Percentiles rank a stretch among this genome's conserved stretches.
Evolutionary conservation across 1,284 basidiomycete genomes (phyloP).

Genomic region (Sporisorium exsertum): DNA sequence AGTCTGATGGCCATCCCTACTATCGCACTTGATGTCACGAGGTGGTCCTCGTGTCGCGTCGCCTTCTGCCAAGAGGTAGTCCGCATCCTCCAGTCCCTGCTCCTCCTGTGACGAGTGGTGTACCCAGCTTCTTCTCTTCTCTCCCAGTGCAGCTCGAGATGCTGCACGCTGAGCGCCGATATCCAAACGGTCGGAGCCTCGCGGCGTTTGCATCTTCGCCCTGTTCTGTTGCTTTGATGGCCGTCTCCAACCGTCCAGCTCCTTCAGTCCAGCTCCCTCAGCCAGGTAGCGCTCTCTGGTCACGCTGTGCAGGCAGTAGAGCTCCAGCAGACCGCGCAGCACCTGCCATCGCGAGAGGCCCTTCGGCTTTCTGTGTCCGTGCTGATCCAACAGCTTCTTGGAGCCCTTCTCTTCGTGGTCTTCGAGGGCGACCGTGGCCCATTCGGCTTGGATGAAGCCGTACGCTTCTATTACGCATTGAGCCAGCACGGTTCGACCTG

Average conservation of each 20-base stretch:
- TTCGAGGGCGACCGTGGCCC: slow-evolving; percentile 62
- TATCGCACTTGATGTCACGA: not conserved
- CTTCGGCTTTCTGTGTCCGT: slow-evolving; percentile 30
- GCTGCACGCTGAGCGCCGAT: slow-evolving; percentile 44
- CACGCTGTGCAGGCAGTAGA: slow-evolving; percentile 62
- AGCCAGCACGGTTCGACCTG: slow-evolving; percentile 62
- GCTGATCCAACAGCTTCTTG: slow-evolving; percentile 13
- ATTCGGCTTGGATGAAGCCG: slow-evolving; percentile 60
- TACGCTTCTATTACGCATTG: slow-evolving; percentile 62
- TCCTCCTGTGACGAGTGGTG: not conserved
- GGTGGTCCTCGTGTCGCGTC: too few relatives aligned
- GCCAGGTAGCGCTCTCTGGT: slow-evolving; percentile 59
- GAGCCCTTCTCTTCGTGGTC: slow-evolving; percentile 64
- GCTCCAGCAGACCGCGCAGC: slow-evolving; percentile 60
- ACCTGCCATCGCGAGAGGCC: slow-evolving; percentile 63
- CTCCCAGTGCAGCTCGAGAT: slow-evolving; percentile 33
- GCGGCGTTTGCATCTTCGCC: not conserved
- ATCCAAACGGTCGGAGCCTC: slow-evolving; percentile 34
- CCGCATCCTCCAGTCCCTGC: not conserved
- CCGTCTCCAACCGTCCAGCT: slow-evolving; percentile 46
- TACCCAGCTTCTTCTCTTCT: slow-evolving; percentile 13
- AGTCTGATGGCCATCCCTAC: not conserved
- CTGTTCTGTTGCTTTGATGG: not conserved
- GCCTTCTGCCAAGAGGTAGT: not conserved
- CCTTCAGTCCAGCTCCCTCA: slow-evolving; percentile 61